A percentile compares a stretch with the other conserved stretches of the same genome.
These are phyloP conservation scores for Saccharomycopsis amapae DNA, from an alignment of 805 yeast genomes.

Conservation along the genomic window DNA sequence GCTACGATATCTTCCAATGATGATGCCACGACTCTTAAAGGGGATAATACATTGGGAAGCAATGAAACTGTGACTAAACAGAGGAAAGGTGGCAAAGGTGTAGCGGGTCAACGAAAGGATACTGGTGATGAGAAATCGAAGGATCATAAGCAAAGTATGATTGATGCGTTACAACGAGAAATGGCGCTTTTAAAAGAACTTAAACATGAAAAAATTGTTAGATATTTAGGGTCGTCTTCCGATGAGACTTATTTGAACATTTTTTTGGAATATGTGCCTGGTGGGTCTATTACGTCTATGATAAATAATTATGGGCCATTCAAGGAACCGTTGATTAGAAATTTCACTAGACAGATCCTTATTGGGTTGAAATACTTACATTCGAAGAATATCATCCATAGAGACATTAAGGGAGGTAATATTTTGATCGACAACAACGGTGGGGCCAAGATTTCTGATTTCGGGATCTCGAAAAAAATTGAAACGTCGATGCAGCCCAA, in stretches of 20 bases:
- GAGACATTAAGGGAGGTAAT: conserved; percentile 63
- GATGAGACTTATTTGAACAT: conserved; percentile 21
- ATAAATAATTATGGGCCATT: conserved; percentile 52
- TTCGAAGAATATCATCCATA: conserved; percentile 49
- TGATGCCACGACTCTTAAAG: not conserved
- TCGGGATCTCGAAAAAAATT: conserved; percentile 48
- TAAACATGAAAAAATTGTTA: conserved; percentile 52
- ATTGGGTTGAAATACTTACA: conserved; percentile 52
- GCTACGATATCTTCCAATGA: not conserved
- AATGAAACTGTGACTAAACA: conserved; percentile 8
- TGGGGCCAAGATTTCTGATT: conserved; percentile 57
- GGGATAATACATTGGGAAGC: conserved; percentile 12
- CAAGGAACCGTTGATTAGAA: conserved; percentile 51
- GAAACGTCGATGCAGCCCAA: conserved; percentile 32
- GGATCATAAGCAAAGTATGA: conserved; percentile 34
- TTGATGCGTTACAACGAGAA: conserved; percentile 65
- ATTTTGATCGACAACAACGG: conserved; percentile 53
- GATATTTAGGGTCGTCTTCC: conserved; percentile 43
- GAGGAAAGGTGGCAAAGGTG: conserved; percentile 3
- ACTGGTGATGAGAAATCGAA: conserved; percentile 20
- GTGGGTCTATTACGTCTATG: conserved; percentile 47
- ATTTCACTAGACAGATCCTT: conserved; percentile 47
- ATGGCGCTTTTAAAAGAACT: conserved; percentile 39
- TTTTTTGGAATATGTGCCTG: conserved; percentile 38
- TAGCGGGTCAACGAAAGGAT: not conserved